Conservation (phyloP, 495 filamentous ascomycete species). For the Podospora appendiculata region DNA sequence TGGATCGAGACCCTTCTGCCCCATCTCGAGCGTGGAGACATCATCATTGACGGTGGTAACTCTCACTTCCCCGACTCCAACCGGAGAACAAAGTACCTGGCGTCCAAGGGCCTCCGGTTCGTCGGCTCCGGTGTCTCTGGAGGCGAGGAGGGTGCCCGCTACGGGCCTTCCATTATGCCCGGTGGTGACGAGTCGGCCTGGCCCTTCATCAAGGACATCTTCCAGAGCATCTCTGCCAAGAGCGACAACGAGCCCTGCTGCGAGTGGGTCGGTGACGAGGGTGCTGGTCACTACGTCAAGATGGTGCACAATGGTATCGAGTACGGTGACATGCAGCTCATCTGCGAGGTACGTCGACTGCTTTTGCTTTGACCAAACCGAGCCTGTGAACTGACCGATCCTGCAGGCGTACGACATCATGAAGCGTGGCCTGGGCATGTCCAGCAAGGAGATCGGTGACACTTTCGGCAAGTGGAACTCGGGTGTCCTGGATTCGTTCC, state of each 20-base stretch:
- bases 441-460: slow-evolving; percentile 87
- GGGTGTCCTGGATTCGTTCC: slow-evolving; percentile 97
- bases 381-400: slow-evolving; percentile 1
- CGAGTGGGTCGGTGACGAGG: slow-evolving; percentile 99
- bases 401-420: slow-evolving; percentile 95
- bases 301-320: slow-evolving; percentile 99
- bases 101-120: slow-evolving; percentile 83
- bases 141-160: slow-evolving; percentile 98
- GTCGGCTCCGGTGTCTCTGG: slow-evolving; percentile 97
- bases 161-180: slow-evolving; percentile 95
- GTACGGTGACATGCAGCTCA: slow-evolving; percentile 99
- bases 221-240: slow-evolving; percentile 96
- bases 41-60: slow-evolving; percentile 99
- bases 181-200: slow-evolving; percentile 97
- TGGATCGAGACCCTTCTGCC: slow-evolving; percentile 96
- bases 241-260: slow-evolving; percentile 94
- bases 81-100: slow-evolving; percentile 82
- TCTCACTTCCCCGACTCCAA: slow-evolving; percentile 99
- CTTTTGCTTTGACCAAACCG: too few species aligned
- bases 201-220: slow-evolving; percentile 98
- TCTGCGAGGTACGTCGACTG: slow-evolving; percentile 71
- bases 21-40: slow-evolving; percentile 83
- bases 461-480: slow-evolving; percentile 95
- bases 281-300: slow-evolving; percentile 99
- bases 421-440: slow-evolving; percentile 87